Conservation (phyloP, 139 green algal genomes). For the Picochlorum costavermella region DNA sequence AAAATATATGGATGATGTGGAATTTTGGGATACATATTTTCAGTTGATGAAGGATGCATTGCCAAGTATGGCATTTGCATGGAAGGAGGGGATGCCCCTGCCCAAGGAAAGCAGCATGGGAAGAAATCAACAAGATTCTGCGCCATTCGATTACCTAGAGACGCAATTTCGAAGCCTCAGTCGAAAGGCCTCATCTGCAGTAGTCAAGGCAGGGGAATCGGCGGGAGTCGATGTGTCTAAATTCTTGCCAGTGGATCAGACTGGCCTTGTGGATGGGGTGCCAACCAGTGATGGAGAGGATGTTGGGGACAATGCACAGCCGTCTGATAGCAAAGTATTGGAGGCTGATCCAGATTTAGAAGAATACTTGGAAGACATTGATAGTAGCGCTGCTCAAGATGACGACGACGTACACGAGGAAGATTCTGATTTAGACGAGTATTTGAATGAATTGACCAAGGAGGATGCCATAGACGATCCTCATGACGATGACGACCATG, state of each 20-base stretch:
- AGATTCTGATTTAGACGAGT: conserved; percentile 46
- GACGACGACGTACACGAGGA: conserved; percentile 23
- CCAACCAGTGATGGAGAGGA: neutral
- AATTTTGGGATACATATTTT: conserved; percentile 82
- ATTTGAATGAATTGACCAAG: conserved; percentile 39
- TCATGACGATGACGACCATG: conserved; percentile 1
- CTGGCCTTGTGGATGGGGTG: conserved; percentile 1
- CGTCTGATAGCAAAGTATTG: conserved; percentile 13
- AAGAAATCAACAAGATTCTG: neutral
- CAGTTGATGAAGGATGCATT: conserved; percentile 35
- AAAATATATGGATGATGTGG: conserved; percentile 63
- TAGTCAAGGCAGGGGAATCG: neutral
- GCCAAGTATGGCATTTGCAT: conserved; percentile 18
- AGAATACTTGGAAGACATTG: conserved; percentile 41
- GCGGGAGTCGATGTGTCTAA: conserved; percentile 15
- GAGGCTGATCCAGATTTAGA: conserved; percentile 48
- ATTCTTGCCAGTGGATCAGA: neutral
- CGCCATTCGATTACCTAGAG: conserved; percentile 16
- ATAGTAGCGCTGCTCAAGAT: conserved; percentile 13
- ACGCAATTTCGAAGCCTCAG: conserved; percentile 19
- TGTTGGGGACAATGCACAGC: neutral
- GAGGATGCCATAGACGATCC: conserved; percentile 11
- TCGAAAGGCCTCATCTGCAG: conserved; percentile 18
- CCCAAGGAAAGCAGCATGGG: neutral
- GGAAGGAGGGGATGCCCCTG: conserved; percentile 17